Conservation (phyloP, 345 rosid genomes). For the Moricandia arvensis region DNA sequence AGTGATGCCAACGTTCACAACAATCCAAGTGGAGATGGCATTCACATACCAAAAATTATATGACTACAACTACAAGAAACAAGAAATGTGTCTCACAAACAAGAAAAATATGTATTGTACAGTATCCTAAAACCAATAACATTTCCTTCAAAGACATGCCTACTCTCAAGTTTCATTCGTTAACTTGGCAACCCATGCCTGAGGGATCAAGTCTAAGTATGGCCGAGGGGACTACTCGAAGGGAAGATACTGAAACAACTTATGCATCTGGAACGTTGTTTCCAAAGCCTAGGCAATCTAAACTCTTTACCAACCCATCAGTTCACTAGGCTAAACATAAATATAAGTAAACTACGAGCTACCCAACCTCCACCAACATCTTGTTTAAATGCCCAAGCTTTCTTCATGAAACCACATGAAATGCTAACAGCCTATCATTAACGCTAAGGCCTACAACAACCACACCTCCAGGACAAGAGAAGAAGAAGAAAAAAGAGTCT, state of each 20-base stretch:
- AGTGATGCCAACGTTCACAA: neutral
- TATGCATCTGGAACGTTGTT: neutral
- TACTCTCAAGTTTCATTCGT: neutral
- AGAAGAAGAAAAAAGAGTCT: too few species aligned
- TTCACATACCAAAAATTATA: neutral
- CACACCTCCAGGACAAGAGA: too few species aligned
- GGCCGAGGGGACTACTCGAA: neutral
- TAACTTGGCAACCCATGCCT: conserved; percentile 2
- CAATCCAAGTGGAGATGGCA: neutral
- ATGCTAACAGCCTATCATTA: too few species aligned
- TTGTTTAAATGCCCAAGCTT: too few species aligned
- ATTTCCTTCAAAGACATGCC: neutral
- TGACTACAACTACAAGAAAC: neutral
- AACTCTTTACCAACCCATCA: neutral
- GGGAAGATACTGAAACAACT: neutral
- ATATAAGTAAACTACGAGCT: conserved; percentile 1
- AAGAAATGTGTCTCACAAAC: neutral
- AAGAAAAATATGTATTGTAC: neutral
- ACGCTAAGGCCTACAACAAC: too few species aligned
- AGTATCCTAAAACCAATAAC: neutral
- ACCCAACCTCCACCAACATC: neutral
- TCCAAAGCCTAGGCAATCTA: conserved; percentile 5
- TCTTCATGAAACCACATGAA: too few species aligned
- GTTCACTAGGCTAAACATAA: conserved; percentile 10
- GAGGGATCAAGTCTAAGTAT: neutral